Evolutionary conservation across 495 filamentous ascomycete genomes (phyloP).

Genomic region (Thozetella sp.): DNA sequence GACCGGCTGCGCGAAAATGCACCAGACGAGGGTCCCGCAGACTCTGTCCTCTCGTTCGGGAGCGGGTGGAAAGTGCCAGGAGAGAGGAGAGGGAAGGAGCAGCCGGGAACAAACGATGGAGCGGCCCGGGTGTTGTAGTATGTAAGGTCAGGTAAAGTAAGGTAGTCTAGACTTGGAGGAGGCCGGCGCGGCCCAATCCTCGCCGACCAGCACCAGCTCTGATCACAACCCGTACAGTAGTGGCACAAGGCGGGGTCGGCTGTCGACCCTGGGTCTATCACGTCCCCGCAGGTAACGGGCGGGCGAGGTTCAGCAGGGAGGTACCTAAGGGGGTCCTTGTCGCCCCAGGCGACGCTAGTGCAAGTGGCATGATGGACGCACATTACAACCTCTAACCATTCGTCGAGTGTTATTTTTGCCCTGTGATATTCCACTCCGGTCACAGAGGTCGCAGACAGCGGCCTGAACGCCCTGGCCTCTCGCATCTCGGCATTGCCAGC

Average conservation of each 20-base stretch:
- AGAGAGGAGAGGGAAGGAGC: too few species aligned
- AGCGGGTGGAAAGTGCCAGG: too few species aligned
- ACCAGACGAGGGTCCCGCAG: too few species aligned
- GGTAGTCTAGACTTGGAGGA: background rate
- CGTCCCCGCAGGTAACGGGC: background rate
- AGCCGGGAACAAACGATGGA: too few species aligned
- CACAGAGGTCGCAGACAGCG: background rate
- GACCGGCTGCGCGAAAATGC: too few species aligned
- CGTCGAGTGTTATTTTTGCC: background rate
- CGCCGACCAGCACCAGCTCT: background rate
- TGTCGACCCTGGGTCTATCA: background rate
- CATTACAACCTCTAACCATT: background rate
- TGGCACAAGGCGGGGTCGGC: background rate
- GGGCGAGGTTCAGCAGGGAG: background rate
- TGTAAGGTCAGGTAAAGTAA: too few species aligned
- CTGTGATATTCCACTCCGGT: background rate
- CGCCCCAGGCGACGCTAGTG: background rate
- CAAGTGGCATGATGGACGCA: background rate
- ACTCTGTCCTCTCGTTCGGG: too few species aligned
- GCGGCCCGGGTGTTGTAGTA: too few species aligned
- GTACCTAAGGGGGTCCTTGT: background rate
- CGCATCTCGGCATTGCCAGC: background rate
- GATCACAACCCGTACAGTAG: background rate
- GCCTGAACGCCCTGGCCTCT: slow-evolving; percentile 1
- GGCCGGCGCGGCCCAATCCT: background rate